phyloP scores from a whole-genome alignment of 257 asterid genomes.

The Rauvolfia tetraphylla region DNA sequence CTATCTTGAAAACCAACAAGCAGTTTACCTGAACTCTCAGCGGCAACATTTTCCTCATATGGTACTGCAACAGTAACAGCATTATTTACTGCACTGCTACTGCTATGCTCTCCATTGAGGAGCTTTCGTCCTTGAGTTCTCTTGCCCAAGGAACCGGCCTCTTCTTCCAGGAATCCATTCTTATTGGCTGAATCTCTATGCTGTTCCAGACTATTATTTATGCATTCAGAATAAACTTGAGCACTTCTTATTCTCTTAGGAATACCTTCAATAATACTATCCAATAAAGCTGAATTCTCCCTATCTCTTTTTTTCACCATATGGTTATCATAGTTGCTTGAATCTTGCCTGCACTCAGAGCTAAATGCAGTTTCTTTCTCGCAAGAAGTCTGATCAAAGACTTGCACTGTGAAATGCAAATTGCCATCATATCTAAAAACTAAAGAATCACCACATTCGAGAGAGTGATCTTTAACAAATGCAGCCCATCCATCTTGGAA shows the following conservation, averaged over 20 bases:
- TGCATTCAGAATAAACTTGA: constrained; percentile 32
- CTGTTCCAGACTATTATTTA: constrained; percentile 25
- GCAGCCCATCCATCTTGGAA: constrained; percentile 42
- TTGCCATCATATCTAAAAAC: constrained; percentile 67
- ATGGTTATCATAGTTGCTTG: constrained; percentile 31
- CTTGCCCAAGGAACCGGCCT: constrained; percentile 17
- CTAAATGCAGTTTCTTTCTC: constrained; percentile 68
- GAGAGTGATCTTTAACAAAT: constrained; percentile 44
- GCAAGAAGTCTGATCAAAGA: constrained; percentile 66
- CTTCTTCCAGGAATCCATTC: constrained; percentile 33
- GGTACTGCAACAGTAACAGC: constrained; percentile 55
- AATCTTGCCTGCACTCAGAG: constrained; percentile 56
- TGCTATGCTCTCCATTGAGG: constrained; percentile 19
- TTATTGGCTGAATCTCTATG: constrained; percentile 22
- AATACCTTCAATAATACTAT: constrained; percentile 46
- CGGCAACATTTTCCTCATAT: constrained; percentile 35
- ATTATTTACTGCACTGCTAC: constrained; percentile 27
- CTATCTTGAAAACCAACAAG: constrained; percentile 8
- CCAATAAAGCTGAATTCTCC: constrained; percentile 44
- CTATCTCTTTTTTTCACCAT: constrained; percentile 51
- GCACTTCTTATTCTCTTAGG: constrained; percentile 65
- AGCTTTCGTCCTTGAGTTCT: constrained; percentile 7
- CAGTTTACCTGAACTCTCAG: constrained; percentile 44
- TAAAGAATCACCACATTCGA: constrained; percentile 42
- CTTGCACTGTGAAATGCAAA: constrained; percentile 62